These are phyloP conservation scores for Periconia sp. DNA, from an alignment of 2,329 filamentous ascomycete species.

Conservation along the genomic window DNA sequence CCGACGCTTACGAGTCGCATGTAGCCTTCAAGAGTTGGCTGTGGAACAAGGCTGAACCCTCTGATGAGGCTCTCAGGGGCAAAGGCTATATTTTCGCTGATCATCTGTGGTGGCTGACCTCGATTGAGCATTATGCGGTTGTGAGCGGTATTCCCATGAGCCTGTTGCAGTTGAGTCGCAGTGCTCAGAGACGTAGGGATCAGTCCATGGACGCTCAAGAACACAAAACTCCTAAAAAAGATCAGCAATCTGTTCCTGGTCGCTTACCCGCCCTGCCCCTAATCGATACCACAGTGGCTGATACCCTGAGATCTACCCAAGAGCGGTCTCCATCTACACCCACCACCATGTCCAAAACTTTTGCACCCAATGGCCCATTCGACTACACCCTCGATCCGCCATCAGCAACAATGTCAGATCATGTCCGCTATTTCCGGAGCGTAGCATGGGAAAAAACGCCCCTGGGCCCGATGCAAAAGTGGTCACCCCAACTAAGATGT, in stretches of 20 bases:
- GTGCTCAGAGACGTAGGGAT: neutral
- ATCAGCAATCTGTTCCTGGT: constrained; percentile 23
- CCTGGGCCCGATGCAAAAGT: constrained; percentile 71
- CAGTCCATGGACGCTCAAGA: constrained; percentile 4
- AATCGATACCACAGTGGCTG: neutral
- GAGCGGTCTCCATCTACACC: neutral
- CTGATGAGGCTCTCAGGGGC: constrained; percentile 11
- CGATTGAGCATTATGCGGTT: constrained; percentile 24
- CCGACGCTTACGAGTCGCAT: constrained; percentile 16
- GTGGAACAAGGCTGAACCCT: constrained; percentile 11
- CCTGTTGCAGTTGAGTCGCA: constrained; percentile 12
- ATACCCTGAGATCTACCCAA: neutral
- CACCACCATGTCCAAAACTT: neutral
- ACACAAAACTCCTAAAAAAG: constrained; percentile 47
- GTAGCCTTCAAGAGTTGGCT: constrained; percentile 32
- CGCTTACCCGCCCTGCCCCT: neutral
- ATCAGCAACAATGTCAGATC: constrained; percentile 54
- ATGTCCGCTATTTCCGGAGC: constrained; percentile 69
- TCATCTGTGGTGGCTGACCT: constrained; percentile 28
- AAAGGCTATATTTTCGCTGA: constrained; percentile 27
- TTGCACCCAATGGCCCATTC: constrained; percentile 1
- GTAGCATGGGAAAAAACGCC: constrained; percentile 72
- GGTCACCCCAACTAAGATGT: constrained; percentile 68
- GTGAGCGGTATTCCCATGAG: constrained; percentile 28
- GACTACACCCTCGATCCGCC: constrained; percentile 10